Evolutionary conservation across 2,329 filamentous ascomycete species (phyloP), one percentile per base, ranked within the genome.

Genomic region (Dactylellina leptospora): DNA sequence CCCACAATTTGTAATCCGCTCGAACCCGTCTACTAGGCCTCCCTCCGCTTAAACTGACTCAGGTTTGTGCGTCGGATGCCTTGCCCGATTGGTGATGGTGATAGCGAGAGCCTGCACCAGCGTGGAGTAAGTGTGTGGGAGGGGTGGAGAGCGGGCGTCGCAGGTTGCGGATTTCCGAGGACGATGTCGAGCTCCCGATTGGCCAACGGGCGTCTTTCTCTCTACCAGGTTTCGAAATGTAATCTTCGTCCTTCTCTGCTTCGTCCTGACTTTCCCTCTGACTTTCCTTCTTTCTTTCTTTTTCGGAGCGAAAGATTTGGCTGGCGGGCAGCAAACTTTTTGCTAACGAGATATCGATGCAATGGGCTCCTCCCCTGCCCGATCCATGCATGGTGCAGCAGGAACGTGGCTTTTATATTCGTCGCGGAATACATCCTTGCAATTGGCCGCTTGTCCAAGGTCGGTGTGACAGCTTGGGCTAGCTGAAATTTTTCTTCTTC

Each of bases 321-420:
- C 56, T 48, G 59, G 47, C 20, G 36, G 22, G 30, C 45, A 50
- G 54, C n/a, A 47, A 47, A n/a, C n/a, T n/a, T n/a, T n/a, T n/a
- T n/a, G n/a, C n/a, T n/a, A n/a, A n/a, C n/a, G n/a, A n/a, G n/a
- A n/a, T n/a, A n/a, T n/a, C n/a, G n/a, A n/a, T n/a, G n/a, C n/a
- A n/a, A n/a, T n/a, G n/a, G n/a, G n/a, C n/a, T n/a, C n/a, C n/a
- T 71, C 48, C 53, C 51, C 53, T 55, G 42, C 48, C 47, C 20
- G 42, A 53, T 45, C 50, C 66, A 58, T 71, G 58, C 58, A 58
- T 47, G 51, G 44, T 66, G 56, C 59, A 62, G 66, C 66, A 63
- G 58, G 66, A 71, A 71, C 66, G 66, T 71, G 58, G 66, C 66
- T 71, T 59, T 62, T 56, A 70, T 71, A 63, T 59, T 47, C 42